Base-by-base conservation (phyloP, 169 alveolate genomes). In the Cryptosporidium sp. region DNA sequence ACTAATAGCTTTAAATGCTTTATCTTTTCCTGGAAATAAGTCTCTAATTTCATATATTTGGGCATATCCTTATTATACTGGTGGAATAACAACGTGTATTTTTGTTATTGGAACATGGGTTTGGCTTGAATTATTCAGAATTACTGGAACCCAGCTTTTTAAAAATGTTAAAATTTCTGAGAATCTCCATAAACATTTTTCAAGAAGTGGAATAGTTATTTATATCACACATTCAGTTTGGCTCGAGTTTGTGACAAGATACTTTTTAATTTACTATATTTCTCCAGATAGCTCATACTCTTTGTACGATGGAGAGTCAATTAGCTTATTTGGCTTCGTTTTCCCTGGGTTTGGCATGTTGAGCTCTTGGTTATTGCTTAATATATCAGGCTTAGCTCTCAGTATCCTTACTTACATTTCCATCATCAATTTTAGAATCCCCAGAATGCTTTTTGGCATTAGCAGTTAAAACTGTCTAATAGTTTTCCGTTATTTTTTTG, bases 71-170 rank as follows among this genome's bases (percentile, higher is more conserved):
- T 80, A 65, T 48, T 80, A 80, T 43, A 45, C 75, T 43, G 89
- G 89, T 26, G 89, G 89, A 31, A 8, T 41, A 37, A 80, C 89
- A 41, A 80, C 89, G 21, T 33, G 29, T 45, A 59, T 80, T 59
- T 80, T 80, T 48, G 45, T 80, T 3, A 29, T 65, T 14, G 89
- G 89, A 1, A 80, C 89, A 39, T 80, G 89, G 89, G 89, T 80
- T 39, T 80, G 89, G 89, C 68, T 80, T 31, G 89, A 80, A 41
- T n/a, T 80, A 43, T 80, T 80, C 37, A 80, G 89, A 62, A n/a
- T 80, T 7, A 3, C 23, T 7, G 74, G 69, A 39, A 43, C 43
- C 6, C 29, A 21, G 31, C 45, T 80, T 26, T 65, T 80, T 48
- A 35, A 33, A 5, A 65, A 43, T 29, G 51, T 67, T 8, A 48